Percentiles rank a stretch among this genome's conserved stretches.
These are phyloP conservation scores for Euclidium syriacum DNA, from an alignment of 345 rosid genomes.

Conservation along the genomic window DNA sequence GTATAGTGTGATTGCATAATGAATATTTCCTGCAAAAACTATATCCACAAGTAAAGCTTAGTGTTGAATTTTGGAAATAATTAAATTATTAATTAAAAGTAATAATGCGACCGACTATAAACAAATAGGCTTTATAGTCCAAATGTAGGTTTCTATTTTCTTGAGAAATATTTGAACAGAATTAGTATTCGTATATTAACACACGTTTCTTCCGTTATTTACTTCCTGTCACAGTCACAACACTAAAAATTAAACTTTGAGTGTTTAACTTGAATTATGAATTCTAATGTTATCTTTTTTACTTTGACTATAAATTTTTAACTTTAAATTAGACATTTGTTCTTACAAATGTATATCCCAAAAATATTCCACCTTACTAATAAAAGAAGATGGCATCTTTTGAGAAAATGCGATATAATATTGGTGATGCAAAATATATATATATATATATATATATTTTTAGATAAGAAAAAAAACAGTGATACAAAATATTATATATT, in stretches of 20 bases:
- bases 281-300: constrained; percentile 13
- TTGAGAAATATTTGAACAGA: constrained; percentile 4
- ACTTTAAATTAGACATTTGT: constrained; percentile 1
- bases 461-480: no score
- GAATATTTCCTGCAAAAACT: constrained; percentile 11
- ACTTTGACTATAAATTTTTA: constrained; percentile 18
- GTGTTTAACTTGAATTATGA: constrained; percentile 20
- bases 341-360: constrained; percentile 3
- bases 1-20: background rate
- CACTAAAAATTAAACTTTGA: constrained; percentile 18
- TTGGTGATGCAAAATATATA: constrained; percentile 1
- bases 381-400: background rate
- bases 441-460: no score
- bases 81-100: constrained; percentile 3
- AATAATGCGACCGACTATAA: constrained; percentile 4
- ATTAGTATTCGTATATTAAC: constrained; percentile 7
- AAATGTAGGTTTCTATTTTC: constrained; percentile 26
- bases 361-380: constrained; percentile 1
- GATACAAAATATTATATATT: no score
- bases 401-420: constrained; percentile 2
- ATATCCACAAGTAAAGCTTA: constrained; percentile 20
- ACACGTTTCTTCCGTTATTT: constrained; percentile 26
- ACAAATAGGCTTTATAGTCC: constrained; percentile 15
- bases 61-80: constrained; percentile 3
- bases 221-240: constrained; percentile 20